Percentiles rank a stretch among this genome's conserved stretches.
phyloP scores from a whole-genome alignment of 2,329 filamentous ascomycete species.

The Emergomyces orientalis region DNA sequence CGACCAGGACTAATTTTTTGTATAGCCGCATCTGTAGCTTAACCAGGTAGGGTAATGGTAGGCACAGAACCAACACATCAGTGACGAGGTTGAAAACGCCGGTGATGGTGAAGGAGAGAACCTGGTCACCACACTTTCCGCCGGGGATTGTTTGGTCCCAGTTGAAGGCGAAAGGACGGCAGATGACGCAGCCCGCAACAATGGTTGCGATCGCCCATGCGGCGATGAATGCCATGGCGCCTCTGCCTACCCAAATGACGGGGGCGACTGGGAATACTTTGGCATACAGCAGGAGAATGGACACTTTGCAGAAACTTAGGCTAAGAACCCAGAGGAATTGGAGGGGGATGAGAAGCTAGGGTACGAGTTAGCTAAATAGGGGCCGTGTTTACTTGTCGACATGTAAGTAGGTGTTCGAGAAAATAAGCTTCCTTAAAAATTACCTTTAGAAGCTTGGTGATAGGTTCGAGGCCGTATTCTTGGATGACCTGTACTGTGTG shows the following conservation, averaged over 20 bases:
- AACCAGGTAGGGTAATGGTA: slow-evolving; percentile 19
- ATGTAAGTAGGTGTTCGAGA: not conserved
- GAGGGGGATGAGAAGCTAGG: slow-evolving; percentile 18
- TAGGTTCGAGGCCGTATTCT: slow-evolving; percentile 16
- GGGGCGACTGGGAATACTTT: slow-evolving; percentile 16
- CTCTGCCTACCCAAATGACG: slow-evolving; percentile 14
- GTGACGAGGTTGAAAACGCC: slow-evolving; percentile 21
- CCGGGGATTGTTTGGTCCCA: slow-evolving; percentile 21
- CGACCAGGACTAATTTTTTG: slow-evolving; percentile 20
- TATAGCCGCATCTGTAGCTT: slow-evolving; percentile 19
- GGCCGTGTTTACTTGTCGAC: not conserved
- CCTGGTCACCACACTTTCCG: slow-evolving; percentile 18
- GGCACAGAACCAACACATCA: slow-evolving; percentile 19
- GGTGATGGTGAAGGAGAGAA: slow-evolving; percentile 18
- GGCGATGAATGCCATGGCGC: slow-evolving; percentile 15
- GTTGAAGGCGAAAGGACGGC: slow-evolving; percentile 21
- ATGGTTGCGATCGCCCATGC: slow-evolving; percentile 24
- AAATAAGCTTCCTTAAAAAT: not conserved
- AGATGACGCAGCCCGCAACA: slow-evolving; percentile 14
- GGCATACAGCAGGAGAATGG: slow-evolving; percentile 19
- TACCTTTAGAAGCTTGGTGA: slow-evolving; percentile 16
- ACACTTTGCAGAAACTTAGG: slow-evolving; percentile 20
- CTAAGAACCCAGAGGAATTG: slow-evolving; percentile 22
- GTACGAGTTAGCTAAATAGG: not conserved
- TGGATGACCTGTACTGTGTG: slow-evolving; percentile 15